Evolutionary conservation across 345 rosid genomes (phyloP).

Genomic region (Dipteronia dyeriana): DNA sequence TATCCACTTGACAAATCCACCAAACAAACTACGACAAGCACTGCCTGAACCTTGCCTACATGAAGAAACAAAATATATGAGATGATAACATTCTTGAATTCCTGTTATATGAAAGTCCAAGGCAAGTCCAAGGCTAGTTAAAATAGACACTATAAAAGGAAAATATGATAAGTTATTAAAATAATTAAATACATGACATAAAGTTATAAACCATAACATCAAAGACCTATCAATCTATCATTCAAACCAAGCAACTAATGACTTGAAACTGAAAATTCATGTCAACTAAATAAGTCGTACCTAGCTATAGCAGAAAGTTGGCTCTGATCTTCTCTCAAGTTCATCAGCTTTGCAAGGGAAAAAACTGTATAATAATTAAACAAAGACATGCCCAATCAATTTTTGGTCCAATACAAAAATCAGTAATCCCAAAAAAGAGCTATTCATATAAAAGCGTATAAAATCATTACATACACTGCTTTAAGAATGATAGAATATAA

Average conservation of each 20-base stretch:
- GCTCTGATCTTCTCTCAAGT: conserved; percentile 79
- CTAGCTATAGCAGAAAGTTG: conserved; percentile 97
- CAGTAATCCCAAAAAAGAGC: neutral
- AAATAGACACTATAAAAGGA: neutral
- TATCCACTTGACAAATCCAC: conserved; percentile 98
- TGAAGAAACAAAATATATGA: conserved; percentile 20
- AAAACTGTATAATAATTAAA: conserved; percentile 52
- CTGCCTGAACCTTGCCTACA: conserved; percentile 99
- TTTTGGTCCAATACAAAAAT: neutral
- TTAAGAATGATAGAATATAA: neutral
- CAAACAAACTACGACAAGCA: conserved; percentile 97
- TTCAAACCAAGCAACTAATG: neutral
- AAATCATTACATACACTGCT: neutral
- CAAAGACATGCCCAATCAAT: neutral
- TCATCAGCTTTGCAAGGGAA: conserved; percentile 95
- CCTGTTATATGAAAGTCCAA: neutral
- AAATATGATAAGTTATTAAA: neutral
- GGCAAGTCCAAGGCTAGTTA: neutral
- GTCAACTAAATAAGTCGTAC: conserved; percentile 35
- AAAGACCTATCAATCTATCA: conserved; percentile 4
- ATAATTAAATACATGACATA: neutral
- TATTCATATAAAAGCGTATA: neutral
- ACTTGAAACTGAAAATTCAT: neutral
- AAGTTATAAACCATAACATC: neutral
- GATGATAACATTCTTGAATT: conserved; percentile 12